phyloP scores from a whole-genome alignment of 2,329 filamentous ascomycete species.

The Periconia macrospinosa region DNA sequence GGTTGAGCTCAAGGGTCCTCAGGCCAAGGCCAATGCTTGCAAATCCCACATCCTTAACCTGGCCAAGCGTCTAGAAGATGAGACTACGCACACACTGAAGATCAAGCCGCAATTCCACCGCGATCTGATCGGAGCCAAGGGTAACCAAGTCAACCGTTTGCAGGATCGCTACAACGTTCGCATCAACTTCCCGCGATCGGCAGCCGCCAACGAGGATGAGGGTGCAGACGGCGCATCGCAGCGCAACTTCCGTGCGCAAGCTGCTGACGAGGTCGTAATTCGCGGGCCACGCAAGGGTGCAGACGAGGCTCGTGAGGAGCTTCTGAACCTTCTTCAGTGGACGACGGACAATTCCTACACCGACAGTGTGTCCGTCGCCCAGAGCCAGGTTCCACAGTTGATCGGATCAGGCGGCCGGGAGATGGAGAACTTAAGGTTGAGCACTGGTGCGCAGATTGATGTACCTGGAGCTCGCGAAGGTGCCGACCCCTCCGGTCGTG shows the following conservation, averaged over 20 bases:
- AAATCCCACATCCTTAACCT: slow-evolving; percentile 79
- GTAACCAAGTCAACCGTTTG: slow-evolving; percentile 85
- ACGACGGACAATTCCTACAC: slow-evolving; percentile 83
- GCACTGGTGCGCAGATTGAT: slow-evolving; percentile 87
- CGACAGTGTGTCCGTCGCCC: slow-evolving; percentile 80
- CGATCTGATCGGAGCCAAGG: slow-evolving; percentile 87
- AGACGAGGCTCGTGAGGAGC: slow-evolving; percentile 87
- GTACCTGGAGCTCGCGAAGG: slow-evolving; percentile 80
- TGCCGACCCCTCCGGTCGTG: slow-evolving; percentile 64
- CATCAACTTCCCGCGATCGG: slow-evolving; percentile 87
- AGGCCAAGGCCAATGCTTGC: slow-evolving; percentile 88
- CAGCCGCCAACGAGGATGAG: slow-evolving; percentile 67
- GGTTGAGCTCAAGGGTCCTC: slow-evolving; percentile 92
- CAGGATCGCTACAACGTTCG: slow-evolving; percentile 92
- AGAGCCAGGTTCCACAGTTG: slow-evolving; percentile 88
- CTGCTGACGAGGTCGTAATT: slow-evolving; percentile 83
- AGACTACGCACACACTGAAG: slow-evolving; percentile 83
- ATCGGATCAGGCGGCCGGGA: slow-evolving; percentile 89
- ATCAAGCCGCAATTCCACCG: slow-evolving; percentile 93
- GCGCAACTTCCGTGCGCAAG: slow-evolving; percentile 69
- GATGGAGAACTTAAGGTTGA: slow-evolving; percentile 84
- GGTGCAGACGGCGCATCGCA: slow-evolving; percentile 62
- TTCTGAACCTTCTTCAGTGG: slow-evolving; percentile 85
- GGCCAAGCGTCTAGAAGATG: slow-evolving; percentile 83
- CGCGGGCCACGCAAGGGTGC: slow-evolving; percentile 92